phyloP scores from a whole-genome alignment of 306 rosid genomes.

The Dryas alaskensis region DNA sequence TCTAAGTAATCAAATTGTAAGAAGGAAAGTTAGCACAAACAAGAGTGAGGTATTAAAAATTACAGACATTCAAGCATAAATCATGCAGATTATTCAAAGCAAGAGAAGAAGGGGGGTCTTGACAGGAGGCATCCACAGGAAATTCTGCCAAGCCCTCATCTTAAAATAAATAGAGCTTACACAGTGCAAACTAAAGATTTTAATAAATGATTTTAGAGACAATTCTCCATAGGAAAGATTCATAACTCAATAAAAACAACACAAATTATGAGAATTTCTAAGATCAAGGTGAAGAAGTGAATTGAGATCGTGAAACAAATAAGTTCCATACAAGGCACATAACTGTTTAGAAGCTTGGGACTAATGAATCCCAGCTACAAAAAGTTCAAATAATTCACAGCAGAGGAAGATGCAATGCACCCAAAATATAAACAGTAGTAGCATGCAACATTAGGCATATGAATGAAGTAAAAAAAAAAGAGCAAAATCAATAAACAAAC shows the following conservation, averaged over 20 bases:
- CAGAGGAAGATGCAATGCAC: slow-evolving; percentile 23
- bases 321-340: neutral
- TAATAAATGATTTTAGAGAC: neutral
- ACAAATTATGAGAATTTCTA: neutral
- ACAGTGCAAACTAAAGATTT: neutral
- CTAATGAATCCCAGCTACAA: neutral
- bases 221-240: neutral
- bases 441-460: neutral
- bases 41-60: slow-evolving; percentile 9
- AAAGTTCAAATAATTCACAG: slow-evolving; percentile 7
- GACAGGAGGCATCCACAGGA: neutral
- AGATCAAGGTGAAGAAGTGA: neutral
- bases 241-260: neutral
- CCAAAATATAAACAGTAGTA: neutral
- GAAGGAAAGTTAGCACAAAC: slow-evolving; percentile 32
- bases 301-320: neutral
- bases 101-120: neutral
- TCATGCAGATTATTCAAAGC: neutral
- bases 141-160: neutral
- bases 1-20: slow-evolving; percentile 45
- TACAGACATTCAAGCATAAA: slow-evolving; percentile 17
- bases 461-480: slow-evolving; percentile 15
- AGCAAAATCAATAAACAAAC: slow-evolving; percentile 57
- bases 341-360: neutral
- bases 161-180: neutral